Base-by-base conservation (phyloP, 805 yeast genomes). In the Vanderwaltozyma yarrowii region DNA sequence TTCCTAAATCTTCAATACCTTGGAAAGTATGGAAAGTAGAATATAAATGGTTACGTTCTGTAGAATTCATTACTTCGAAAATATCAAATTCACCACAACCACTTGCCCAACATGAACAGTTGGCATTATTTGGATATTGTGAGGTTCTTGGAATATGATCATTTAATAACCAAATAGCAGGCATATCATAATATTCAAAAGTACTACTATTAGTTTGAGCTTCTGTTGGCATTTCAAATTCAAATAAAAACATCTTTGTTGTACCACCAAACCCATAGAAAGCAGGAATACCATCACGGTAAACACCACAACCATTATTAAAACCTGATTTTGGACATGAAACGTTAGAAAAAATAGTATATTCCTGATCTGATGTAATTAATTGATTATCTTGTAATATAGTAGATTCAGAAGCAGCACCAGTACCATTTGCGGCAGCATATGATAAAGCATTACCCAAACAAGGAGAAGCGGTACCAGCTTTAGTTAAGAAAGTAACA, bases 61-160 rank as follows among this genome's bases (percentile, higher is more conserved):
- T 74, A 40, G 64, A 60, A 60, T 80, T 80, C 75, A 78, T 71
- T 30, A 76, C 77, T 62, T 81, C 89, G 54, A 80, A 80, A 47
- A 79, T 71, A 60, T 80, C 89, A 48, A 75, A 78, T 59, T 80
- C 87, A 56, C 88, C 87, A 60, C 87, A 78, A 10, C 88, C 89
- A 21, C 80, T 69, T 32, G 71, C 65, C 88, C 88, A 80, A 51
- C 86, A 77, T 6, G 86, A 78, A 58, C 87, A 80, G 53, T 74
- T 75, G 26, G 64, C 62, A 46, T 74, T 74, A 5, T 61, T 41
- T 32, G 61, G 76, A 54, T 79, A 80, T 59, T 80, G 87, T 3
- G 87, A 64, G 15, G 87, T 80, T 66, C 88, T 71, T 45, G 86
- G 80, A 41, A 80, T 78, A 47, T 75, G 70, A 23, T 84, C 80